Evolutionary conservation across 441 rosid species (phyloP), one percentile per base, ranked within the genome.

Genomic region (Croton laevigatus): DNA sequence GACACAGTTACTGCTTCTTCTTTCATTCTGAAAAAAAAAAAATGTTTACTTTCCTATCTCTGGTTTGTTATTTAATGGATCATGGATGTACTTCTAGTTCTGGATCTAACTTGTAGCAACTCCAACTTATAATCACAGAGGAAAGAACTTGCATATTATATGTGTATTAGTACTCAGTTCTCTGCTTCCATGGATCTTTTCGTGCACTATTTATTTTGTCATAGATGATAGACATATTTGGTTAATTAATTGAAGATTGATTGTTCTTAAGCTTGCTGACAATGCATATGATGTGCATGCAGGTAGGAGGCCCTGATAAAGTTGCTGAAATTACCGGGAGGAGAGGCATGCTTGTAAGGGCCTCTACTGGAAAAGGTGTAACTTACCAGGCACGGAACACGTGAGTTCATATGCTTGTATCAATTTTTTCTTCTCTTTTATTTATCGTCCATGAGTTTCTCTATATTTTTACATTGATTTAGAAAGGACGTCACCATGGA

Each of bases 281-380:
- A 17, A 23, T 71, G 45, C 57, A 53, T 71, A 9, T 45, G 69
- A 62, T 64, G 68, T 62, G 71, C 67, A 23, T 80, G 85, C 89
- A 93, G 99, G 97, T 96, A 80, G 99, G 99, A 76, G 99, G 98
- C 77, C 99, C 98, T 77, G 97, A 89, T 69, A 91, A 85, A 78
- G 97, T 96, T 73, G 97, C 99, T 74, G 99, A 96, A 82, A 89
- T 96, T 84, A 96, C 98, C 58, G 99, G 99, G 75, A 89, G 99
- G 80, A 91, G 97, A 73, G 98, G 99, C 76, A 96, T 96, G 99
- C 97, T 93, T 87, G 99, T 96, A 45, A 89, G 99, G 79, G 93
- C 96, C 34, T 83, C 97, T 46, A 85, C 73, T 54, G 99, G 99
- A 77, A 96, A 91, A 86, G 99, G 99, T 77, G 98, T 96, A 73